Conservation (phyloP, 192 early-diverging fungal genomes). For the Backusella circina region DNA sequence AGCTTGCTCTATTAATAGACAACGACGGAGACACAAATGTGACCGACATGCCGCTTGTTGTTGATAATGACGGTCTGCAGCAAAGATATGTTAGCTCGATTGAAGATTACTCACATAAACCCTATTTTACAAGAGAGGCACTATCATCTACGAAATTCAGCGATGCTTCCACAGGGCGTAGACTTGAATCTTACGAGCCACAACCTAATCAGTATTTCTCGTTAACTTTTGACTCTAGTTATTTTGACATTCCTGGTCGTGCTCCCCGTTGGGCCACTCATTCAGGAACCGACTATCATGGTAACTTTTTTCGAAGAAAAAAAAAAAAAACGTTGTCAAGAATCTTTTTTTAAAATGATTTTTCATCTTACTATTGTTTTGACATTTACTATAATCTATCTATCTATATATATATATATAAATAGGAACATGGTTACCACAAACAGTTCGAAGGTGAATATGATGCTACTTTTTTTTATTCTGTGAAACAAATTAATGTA, state of each 20-base stretch:
- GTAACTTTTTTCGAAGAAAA: constrained; percentile 21
- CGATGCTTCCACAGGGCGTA: constrained; percentile 41
- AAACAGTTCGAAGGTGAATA: constrained; percentile 67
- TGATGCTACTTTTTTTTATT: background rate
- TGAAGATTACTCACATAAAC: constrained; percentile 64
- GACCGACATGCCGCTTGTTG: constrained; percentile 11
- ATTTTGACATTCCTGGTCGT: constrained; percentile 88
- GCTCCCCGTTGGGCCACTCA: constrained; percentile 92
- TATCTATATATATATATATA: background rate
- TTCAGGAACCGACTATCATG: constrained; percentile 91
- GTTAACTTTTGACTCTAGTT: constrained; percentile 73
- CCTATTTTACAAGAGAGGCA: constrained; percentile 60
- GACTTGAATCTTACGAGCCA: constrained; percentile 62
- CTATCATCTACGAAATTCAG: constrained; percentile 49
- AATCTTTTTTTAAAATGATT: too few relatives aligned
- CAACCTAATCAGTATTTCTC: constrained; percentile 69
- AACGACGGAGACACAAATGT: constrained; percentile 20
- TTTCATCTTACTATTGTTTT: background rate
- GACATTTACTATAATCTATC: too few relatives aligned
- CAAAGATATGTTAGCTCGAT: constrained; percentile 50
- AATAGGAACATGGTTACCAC: constrained; percentile 81
- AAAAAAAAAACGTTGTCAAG: background rate
- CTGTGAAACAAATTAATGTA: background rate
- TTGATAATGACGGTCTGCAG: constrained; percentile 16
- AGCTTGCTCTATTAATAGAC: constrained; percentile 38